Conservation (phyloP, 2,329 filamentous ascomycete species). For the Penicillium frequentans region DNA sequence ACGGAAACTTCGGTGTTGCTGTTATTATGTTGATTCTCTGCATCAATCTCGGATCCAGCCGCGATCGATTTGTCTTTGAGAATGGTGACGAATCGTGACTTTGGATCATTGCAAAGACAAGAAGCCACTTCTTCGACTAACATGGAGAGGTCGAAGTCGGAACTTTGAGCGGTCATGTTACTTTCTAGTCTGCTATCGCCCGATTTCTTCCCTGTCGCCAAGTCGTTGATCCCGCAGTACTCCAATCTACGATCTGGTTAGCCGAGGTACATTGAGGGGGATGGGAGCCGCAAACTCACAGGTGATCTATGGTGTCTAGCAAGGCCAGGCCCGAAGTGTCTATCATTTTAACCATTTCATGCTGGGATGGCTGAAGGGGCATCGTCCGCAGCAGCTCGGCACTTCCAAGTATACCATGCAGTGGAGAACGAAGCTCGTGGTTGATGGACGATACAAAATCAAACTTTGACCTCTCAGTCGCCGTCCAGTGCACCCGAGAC, state of each 20-base stretch:
- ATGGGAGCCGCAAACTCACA: constrained; percentile 19
- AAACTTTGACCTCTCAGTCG: constrained; percentile 49
- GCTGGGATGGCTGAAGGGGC: constrained; percentile 40
- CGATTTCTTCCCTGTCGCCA: constrained; percentile 18
- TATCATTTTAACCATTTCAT: constrained; percentile 49
- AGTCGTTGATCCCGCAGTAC: constrained; percentile 38
- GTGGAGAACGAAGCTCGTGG: constrained; percentile 52
- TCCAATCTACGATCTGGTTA: constrained; percentile 23
- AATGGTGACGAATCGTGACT: not conserved
- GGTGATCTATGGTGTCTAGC: constrained; percentile 47
- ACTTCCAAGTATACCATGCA: constrained; percentile 51
- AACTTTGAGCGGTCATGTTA: constrained; percentile 23
- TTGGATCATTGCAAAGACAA: constrained; percentile 29
- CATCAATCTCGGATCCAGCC: constrained; percentile 10
- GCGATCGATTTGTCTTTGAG: not conserved
- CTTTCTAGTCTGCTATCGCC: not conserved
- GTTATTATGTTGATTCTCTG: constrained; percentile 5
- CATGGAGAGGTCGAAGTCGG: constrained; percentile 32
- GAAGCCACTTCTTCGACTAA: constrained; percentile 33
- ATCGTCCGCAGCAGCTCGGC: constrained; percentile 52
- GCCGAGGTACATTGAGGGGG: not conserved
- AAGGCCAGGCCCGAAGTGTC: constrained; percentile 53
- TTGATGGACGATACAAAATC: constrained; percentile 55
- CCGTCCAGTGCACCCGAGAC: constrained; percentile 31
- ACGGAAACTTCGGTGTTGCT: constrained; percentile 23